Percentiles rank a stretch among this genome's conserved stretches.
phyloP scores from a whole-genome alignment of 768 basidiomycete genomes.

The Tephrocybe rancida region DNA sequence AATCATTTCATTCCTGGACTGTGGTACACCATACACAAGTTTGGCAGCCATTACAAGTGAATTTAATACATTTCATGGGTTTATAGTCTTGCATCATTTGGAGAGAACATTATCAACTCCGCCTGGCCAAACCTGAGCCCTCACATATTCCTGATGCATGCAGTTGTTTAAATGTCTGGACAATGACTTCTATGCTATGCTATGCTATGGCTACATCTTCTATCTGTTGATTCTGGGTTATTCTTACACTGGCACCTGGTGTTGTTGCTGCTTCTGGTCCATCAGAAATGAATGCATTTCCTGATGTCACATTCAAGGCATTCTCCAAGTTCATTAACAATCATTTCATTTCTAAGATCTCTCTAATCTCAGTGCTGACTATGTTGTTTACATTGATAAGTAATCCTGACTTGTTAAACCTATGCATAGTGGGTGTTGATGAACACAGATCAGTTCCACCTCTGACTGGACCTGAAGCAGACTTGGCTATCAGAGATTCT shows the following conservation, averaged over 20 bases:
- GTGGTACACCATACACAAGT: no score
- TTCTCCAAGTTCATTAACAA: neutral
- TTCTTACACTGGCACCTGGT: no score
- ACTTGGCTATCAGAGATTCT: neutral
- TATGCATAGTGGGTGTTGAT: conserved; percentile 15
- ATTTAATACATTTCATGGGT: no score
- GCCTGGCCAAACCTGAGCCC: no score
- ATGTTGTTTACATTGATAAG: neutral
- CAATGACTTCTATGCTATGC: neutral
- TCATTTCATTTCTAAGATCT: neutral
- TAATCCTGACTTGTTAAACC: neutral
- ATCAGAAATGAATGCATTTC: neutral
- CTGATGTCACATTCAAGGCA: neutral
- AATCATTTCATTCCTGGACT: no score
- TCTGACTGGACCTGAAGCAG: neutral
- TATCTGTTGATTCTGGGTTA: neutral
- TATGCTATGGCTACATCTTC: neutral
- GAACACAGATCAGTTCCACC: conserved; percentile 10
- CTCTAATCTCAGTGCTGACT: neutral
- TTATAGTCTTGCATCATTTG: no score
- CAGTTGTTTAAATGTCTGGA: no score
- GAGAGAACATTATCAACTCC: no score
- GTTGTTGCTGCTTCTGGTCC: no score
- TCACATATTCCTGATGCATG: no score
- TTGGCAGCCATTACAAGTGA: no score